phyloP scores from a whole-genome alignment of 192 early-diverging fungal genomes.

The Diversispora epigaea region DNA sequence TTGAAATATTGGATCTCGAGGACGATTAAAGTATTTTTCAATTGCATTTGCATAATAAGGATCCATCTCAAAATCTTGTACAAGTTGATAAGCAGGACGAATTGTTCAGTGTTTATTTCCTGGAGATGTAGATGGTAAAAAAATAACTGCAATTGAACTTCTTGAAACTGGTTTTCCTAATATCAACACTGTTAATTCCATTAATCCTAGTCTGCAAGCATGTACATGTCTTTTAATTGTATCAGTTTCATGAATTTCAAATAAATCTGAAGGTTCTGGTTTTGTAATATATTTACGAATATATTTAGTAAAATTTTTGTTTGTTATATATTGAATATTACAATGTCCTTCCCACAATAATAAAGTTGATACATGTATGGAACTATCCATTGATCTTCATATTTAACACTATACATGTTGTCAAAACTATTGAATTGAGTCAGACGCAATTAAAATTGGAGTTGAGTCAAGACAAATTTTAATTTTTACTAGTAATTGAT shows the following conservation, averaged over 20 bases:
- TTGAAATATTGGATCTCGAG: background rate
- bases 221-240: background rate
- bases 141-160: background rate
- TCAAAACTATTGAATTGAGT: too few relatives aligned
- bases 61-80: background rate
- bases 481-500: too few relatives aligned
- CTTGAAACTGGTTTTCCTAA: too few relatives aligned
- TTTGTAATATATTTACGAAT: background rate
- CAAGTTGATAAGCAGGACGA: background rate
- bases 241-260: too few relatives aligned
- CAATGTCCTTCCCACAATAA: background rate
- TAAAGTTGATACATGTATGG: background rate
- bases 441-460: too few relatives aligned
- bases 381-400: background rate
- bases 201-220: background rate
- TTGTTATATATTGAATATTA: slow-evolving; percentile 12
- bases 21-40: background rate
- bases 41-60: background rate
- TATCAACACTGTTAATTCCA: background rate
- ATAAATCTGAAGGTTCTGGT: background rate
- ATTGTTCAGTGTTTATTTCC: background rate
- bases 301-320: background rate
- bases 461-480: too few relatives aligned
- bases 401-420: background rate
- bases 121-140: background rate